phyloP scores from a whole-genome alignment of 2,329 filamentous ascomycete genomes.

The Penicillium expansum region DNA sequence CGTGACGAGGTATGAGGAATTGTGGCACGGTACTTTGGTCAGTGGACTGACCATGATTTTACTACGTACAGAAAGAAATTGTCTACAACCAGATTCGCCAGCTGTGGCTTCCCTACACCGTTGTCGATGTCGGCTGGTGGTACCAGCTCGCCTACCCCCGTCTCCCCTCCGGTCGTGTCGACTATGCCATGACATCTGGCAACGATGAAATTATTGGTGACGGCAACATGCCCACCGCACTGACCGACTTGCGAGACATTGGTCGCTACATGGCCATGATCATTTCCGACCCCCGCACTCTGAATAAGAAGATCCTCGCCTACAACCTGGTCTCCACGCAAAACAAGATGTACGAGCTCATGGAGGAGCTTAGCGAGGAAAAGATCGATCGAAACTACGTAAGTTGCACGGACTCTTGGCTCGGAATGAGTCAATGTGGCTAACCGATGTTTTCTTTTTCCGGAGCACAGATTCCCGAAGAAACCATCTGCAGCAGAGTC shows the following conservation, averaged over 20 bases:
- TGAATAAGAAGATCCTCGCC: constrained; percentile 53
- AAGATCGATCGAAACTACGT: constrained; percentile 44
- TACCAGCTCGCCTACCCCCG: constrained; percentile 50
- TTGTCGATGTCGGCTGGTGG: constrained; percentile 61
- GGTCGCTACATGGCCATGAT: constrained; percentile 53
- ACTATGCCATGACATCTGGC: constrained; percentile 42
- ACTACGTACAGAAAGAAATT: constrained; percentile 47
- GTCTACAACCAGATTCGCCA: constrained; percentile 51
- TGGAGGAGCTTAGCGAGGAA: constrained; percentile 53
- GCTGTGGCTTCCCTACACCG: constrained; percentile 53
- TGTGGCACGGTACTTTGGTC: background rate
- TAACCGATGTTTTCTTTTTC: constrained; percentile 13
- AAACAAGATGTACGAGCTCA: constrained; percentile 47
- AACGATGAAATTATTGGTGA: constrained; percentile 45
- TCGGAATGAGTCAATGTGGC: background rate
- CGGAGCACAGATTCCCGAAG: constrained; percentile 32
- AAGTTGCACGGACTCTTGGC: constrained; percentile 15
- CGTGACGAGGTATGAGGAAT: constrained; percentile 37
- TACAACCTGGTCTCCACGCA: constrained; percentile 49
- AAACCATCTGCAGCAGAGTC: constrained; percentile 36
- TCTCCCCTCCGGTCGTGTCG: constrained; percentile 48
- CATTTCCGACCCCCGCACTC: constrained; percentile 51
- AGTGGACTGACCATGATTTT: constrained; percentile 7
- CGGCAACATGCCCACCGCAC: constrained; percentile 44
- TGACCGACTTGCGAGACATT: constrained; percentile 55